Base-by-base conservation (phyloP, 2,329 filamentous ascomycete genomes). In the Calonectria pseudoturangicola region DNA sequence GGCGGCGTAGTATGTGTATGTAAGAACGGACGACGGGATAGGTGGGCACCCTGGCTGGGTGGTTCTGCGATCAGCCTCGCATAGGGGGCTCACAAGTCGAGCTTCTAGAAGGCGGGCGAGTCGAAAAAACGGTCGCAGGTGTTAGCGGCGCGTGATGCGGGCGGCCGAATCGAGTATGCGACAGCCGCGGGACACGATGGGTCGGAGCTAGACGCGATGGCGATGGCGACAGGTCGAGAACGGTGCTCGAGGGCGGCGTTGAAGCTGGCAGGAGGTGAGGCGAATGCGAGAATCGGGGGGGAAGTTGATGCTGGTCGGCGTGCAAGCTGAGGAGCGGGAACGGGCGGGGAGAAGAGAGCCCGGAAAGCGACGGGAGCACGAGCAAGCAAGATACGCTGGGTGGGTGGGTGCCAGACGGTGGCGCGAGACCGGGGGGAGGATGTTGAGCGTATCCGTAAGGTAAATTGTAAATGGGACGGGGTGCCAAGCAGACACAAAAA, bases 61-160 rank as follows among this genome's bases (percentile, higher is more conserved):
- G 71, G 77, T 73, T 70, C 68, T 79, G 74, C 76, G 78, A 79
- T 79, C 78, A 79, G 76, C 78, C 78, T 79, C 78, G 78, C 78
- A 79, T 79, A 79, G 76, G 76, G 77, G 75, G 63, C 71, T 73
- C 65, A 71, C 71, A 74, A 66, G 66, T 74, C 36, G 67, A 64
- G 72, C 76, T 79, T 79, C 78, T 79, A 79, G 78, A 79, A 79
- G 78, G 73, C 66, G 73, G 75, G 70, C 74, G 65, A 69, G 65
- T 64, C 60, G 70, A 56, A 45, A 41, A 67, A 50, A 67, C 54
- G 54, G 70, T 64, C 48, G 60, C 65, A 41, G 56, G 64, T 60
- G 48, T 68, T 66, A 54, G 50, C 58, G 66, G 72, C 76, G 73
- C 69, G 66, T 76, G 70, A 73, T 75, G 51, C 36, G 45, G 51